Percentiles rank a stretch among this genome's conserved stretches.
phyloP scores from a whole-genome alignment of 1,284 basidiomycete species.

The Puccinia coronata region DNA sequence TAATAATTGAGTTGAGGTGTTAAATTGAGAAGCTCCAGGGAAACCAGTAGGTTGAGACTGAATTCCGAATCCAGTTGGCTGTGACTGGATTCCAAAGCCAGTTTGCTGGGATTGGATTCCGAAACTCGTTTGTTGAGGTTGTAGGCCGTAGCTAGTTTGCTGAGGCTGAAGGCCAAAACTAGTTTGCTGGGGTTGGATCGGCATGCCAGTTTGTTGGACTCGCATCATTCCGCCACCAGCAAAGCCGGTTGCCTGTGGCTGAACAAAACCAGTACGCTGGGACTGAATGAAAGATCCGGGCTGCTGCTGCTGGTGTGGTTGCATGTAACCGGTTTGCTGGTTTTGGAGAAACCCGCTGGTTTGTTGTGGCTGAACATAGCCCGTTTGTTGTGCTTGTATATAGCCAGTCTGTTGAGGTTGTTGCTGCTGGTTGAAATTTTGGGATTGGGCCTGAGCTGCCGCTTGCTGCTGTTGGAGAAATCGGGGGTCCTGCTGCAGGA shows the following conservation, averaged over 20 bases:
- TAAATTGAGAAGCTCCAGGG: neutral
- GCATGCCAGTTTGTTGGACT: constrained; percentile 32
- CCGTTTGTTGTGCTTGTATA: constrained; percentile 6
- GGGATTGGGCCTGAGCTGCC: constrained; percentile 18
- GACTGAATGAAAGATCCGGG: constrained; percentile 25
- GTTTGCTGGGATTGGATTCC: constrained; percentile 34
- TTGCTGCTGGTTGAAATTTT: neutral
- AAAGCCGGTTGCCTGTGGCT: constrained; percentile 42
- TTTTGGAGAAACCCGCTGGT: neutral
- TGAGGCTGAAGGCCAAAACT: constrained; percentile 37
- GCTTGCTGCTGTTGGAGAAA: constrained; percentile 49
- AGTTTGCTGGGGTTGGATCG: constrained; percentile 37
- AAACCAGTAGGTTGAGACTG: constrained; percentile 47
- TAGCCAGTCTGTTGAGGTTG: constrained; percentile 29
- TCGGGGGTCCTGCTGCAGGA: constrained; percentile 49
- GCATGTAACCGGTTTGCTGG: constrained; percentile 36
- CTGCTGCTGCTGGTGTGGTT: constrained; percentile 41
- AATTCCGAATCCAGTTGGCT: constrained; percentile 41
- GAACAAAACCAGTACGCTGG: constrained; percentile 39
- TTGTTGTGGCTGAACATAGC: constrained; percentile 8
- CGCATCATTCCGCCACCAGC: constrained; percentile 37
- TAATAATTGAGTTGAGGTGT: constrained; percentile 29
- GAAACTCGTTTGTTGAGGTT: constrained; percentile 41
- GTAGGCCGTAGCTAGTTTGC: constrained; percentile 27
- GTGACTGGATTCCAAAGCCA: constrained; percentile 25